Evolutionary conservation across 106 monocot genomes (phyloP).

Genomic region (Dendrobium huoshanense): DNA sequence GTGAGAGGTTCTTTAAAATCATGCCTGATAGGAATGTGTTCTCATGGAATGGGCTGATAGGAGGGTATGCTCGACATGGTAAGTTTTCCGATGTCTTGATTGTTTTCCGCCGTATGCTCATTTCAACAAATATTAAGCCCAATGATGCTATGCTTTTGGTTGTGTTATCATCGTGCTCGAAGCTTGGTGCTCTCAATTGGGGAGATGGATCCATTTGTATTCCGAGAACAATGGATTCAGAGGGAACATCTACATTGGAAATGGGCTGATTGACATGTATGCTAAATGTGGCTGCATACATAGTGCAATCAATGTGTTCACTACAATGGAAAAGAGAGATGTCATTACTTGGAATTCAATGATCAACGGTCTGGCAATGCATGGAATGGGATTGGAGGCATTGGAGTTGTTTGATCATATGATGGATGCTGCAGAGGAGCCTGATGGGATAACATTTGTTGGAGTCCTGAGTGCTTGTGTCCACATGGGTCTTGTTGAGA

Average conservation of each 20-base stretch:
- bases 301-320: constrained; percentile 31
- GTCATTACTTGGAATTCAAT: constrained; percentile 53
- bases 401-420: constrained; percentile 34
- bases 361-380: constrained; percentile 39
- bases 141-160: constrained; percentile 45
- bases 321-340: constrained; percentile 24
- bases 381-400: constrained; percentile 39
- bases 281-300: constrained; percentile 59
- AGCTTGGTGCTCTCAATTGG: constrained; percentile 25
- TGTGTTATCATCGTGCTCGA: constrained; percentile 45
- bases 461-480: constrained; percentile 45
- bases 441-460: constrained; percentile 57
- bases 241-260: constrained; percentile 20
- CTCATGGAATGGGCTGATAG: constrained; percentile 60
- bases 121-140: constrained; percentile 23
- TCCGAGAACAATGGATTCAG: constrained; percentile 26
- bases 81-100: constrained; percentile 22
- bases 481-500: constrained; percentile 40
- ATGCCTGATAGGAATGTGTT: constrained; percentile 62
- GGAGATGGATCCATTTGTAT: constrained; percentile 46
- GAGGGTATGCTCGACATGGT: constrained; percentile 25
- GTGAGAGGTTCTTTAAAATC: constrained; percentile 30
- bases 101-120: constrained; percentile 29
- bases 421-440: constrained; percentile 16
- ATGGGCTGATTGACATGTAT: constrained; percentile 65